A percentile compares a stretch with the other conserved stretches of the same genome.
Evolutionary conservation across 164 flowering plant genomes (phyloP).

Genomic region (Annona cherimola): DNA sequence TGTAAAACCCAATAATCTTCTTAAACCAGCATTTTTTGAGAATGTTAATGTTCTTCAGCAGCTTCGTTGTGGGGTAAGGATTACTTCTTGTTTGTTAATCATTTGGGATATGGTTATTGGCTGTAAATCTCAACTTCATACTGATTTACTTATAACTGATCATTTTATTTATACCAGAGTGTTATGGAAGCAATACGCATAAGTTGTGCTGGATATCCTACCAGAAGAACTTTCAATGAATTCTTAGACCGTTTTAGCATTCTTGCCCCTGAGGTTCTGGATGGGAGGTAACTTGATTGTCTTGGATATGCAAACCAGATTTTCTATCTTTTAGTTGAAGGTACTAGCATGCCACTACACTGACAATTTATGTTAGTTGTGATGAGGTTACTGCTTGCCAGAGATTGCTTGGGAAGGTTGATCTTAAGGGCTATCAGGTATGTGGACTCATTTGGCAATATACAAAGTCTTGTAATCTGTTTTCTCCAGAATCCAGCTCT

Average conservation of each 20-base stretch:
- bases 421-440: constrained; percentile 96
- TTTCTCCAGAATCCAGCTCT: not conserved
- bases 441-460: not conserved
- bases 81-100: not conserved
- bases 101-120: not conserved
- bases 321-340: not conserved
- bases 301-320: not conserved
- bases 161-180: constrained; percentile 43
- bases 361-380: constrained; percentile 33
- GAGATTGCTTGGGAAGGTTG: constrained; percentile 74
- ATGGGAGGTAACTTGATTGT: constrained; percentile 57
- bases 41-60: constrained; percentile 81
- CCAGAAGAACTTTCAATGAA: constrained; percentile 89
- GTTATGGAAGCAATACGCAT: constrained; percentile 98
- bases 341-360: not conserved
- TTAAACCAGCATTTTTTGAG: constrained; percentile 95
- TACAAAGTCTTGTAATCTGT: not conserved
- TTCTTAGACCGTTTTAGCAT: constrained; percentile 91
- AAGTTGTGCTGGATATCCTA: constrained; percentile 99
- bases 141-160: not conserved
- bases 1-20: constrained; percentile 94
- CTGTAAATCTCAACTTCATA: not conserved
- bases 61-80: constrained; percentile 95
- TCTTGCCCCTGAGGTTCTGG: constrained; percentile 90
- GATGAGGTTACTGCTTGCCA: constrained; percentile 78